Percentiles rank a stretch among this genome's conserved stretches.
Conservation (phyloP, 257 asterid species). For the Thymus mandschuricus region DNA sequence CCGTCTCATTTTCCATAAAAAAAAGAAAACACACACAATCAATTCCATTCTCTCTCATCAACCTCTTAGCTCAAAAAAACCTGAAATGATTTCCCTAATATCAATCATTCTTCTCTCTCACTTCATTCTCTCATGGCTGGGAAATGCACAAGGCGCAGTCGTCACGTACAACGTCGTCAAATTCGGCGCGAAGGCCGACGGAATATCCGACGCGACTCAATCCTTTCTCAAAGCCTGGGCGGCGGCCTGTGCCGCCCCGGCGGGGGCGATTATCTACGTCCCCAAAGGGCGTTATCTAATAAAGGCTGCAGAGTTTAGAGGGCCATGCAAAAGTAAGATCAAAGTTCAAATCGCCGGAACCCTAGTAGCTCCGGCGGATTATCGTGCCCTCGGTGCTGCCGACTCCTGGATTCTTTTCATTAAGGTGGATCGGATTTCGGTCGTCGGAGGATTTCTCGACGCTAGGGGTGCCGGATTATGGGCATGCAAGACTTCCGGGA, state of each 20-base stretch:
- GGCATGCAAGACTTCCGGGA: conserved; percentile 54
- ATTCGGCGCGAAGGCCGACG: conserved; percentile 58
- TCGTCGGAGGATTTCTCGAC: conserved; percentile 57
- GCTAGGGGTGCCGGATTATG: conserved; percentile 61
- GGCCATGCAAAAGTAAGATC: conserved; percentile 58
- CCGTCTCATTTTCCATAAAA: conserved; percentile 26
- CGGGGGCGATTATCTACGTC: conserved; percentile 37
- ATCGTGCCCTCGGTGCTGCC: conserved; percentile 43
- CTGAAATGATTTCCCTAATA: conserved; percentile 26
- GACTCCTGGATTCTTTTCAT: conserved; percentile 63
- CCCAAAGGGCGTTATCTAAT: conserved; percentile 42
- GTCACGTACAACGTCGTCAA: conserved; percentile 44
- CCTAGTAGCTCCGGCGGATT: conserved; percentile 56
- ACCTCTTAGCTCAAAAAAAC: no score
- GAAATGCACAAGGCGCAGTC: conserved; percentile 44
- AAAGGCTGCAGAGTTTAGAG: conserved; percentile 47
- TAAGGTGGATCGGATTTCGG: conserved; percentile 46
- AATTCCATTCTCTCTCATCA: background rate
- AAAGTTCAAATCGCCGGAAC: conserved; percentile 55
- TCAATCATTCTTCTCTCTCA: conserved; percentile 25
- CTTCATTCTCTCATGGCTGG: conserved; percentile 27
- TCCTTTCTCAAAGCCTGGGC: conserved; percentile 57
- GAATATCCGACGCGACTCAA: conserved; percentile 49
- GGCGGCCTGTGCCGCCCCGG: conserved; percentile 40
- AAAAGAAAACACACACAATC: background rate